phyloP scores from a whole-genome alignment of 176 grass and related monocot genomes.

The Juncus inflexus region DNA sequence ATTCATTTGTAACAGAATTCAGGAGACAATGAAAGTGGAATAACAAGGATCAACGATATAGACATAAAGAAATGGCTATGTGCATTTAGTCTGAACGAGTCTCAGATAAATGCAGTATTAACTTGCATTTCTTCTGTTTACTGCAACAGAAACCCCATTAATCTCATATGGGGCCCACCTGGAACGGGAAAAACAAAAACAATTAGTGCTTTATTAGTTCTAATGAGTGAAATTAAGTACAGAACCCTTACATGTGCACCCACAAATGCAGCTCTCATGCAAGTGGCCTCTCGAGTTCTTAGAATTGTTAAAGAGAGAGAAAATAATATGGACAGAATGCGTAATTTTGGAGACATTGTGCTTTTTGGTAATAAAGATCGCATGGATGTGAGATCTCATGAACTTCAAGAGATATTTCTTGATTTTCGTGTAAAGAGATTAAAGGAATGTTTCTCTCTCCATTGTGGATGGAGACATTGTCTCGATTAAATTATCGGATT shows the following conservation, averaged over 20 bases:
- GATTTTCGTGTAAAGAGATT: slow-evolving; percentile 19
- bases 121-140: too few relatives aligned
- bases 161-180: too few relatives aligned
- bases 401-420: too few relatives aligned
- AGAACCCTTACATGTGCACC: slow-evolving; percentile 50
- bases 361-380: background rate
- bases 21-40: too few relatives aligned
- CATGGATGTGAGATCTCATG: too few relatives aligned
- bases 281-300: slow-evolving; percentile 47
- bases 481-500: too few relatives aligned
- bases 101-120: slow-evolving; percentile 18
- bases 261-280: slow-evolving; percentile 53
- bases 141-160: too few relatives aligned
- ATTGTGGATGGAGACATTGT: slow-evolving; percentile 32
- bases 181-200: slow-evolving; percentile 62
- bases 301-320: slow-evolving; percentile 20
- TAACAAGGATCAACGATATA: background rate
- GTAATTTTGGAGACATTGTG: slow-evolving; percentile 34
- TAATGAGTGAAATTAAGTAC: slow-evolving; percentile 9
- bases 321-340: background rate
- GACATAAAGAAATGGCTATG: background rate
- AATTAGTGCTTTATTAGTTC: slow-evolving; percentile 31
- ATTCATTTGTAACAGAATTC: too few relatives aligned
- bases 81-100: slow-evolving; percentile 40
- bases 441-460: slow-evolving; percentile 27